Evolutionary conservation across 495 filamentous ascomycete species (phyloP), one percentile per base, ranked within the genome.

Genomic region (Tetracladium marchalianum): DNA sequence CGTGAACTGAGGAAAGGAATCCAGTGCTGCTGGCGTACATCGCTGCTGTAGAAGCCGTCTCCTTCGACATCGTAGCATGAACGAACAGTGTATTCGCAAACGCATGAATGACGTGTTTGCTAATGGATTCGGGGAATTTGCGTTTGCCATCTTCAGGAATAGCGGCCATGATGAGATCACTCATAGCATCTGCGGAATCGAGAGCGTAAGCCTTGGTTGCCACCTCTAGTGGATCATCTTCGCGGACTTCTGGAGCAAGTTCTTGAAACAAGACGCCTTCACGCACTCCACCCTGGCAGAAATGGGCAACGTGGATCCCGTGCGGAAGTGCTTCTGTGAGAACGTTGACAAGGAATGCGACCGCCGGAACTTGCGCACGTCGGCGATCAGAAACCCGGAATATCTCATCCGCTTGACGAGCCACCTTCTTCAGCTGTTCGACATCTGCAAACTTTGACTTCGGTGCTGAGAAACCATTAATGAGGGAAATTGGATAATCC

Each of bases 271-370:
- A 59, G 1, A 73, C 61, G 0, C 82, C 82, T 60, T 86, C 82
- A 12, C 83, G 70, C 1, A 86, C 78, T 11, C 82, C 82, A 2
- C 78, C 82, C 56, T 87, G 82, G 53, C 78, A 81, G 64, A 87
- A 87, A 44, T 73, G 65, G 4, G 81, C 76, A 15, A 72, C 63
- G 43, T 65, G 64, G 49, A 85, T 78, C 4, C 61, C 60, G 38
- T 49, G 50, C 0, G 79, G 77, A 19, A 84, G 60, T 3, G 75
- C 72, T n/a, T 73, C 61, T 4, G 67, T 64, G 1, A 87, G 58
- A 2, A 73, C 73, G 11, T 73, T 71, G 17, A 87, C 67, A 1
- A 86, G 55, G 46, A 85, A 77, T 0, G 76, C 74, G 6, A 86
- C 78, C 0, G 83, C 81, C 9, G 83, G 81, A 5, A 84, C 74